Evolutionary conservation across 1,284 basidiomycete genomes (phyloP).

Genomic region (Phlebopus sp.): DNA sequence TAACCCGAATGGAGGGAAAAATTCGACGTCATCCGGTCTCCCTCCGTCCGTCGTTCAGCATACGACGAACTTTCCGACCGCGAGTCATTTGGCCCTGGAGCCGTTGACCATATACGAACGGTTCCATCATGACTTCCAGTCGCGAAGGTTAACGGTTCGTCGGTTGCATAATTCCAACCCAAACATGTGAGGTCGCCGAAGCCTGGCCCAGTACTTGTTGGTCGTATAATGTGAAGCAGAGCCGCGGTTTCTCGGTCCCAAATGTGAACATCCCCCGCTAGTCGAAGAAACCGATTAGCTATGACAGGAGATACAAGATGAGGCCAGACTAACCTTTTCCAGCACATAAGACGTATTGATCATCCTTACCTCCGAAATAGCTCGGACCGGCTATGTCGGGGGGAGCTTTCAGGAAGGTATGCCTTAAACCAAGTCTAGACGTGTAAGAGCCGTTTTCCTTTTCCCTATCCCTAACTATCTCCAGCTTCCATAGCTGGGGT

Average conservation of each 20-base stretch:
- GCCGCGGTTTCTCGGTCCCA: conserved; percentile 77
- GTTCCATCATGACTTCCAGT: conserved; percentile 75
- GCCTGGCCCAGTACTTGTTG: conserved; percentile 38
- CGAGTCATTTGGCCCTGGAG: conserved; percentile 14
- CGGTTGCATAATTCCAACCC: conserved; percentile 69
- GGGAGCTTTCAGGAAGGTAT: conserved; percentile 66
- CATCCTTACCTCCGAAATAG: conserved; percentile 75
- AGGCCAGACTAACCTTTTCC: conserved; percentile 55
- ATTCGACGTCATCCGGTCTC: conserved; percentile 20
- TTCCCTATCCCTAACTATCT: conserved; percentile 54
- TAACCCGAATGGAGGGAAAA: conserved; percentile 31
- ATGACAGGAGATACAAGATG: conserved; percentile 6
- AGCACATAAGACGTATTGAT: conserved; percentile 73
- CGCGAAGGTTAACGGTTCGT: conserved; percentile 73
- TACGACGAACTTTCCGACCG: conserved; percentile 27
- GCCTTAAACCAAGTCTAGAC: conserved; percentile 52
- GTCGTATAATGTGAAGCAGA: conserved; percentile 61
- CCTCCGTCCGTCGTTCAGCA: conserved; percentile 26
- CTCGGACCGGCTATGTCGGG: conserved; percentile 78
- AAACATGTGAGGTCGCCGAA: conserved; percentile 72
- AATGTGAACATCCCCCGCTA: conserved; percentile 78
- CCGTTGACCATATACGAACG: conserved; percentile 64
- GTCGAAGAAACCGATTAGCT: conserved; percentile 8
- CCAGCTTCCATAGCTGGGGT: conserved; percentile 79
- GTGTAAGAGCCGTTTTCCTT: conserved; percentile 35